phyloP scores from a whole-genome alignment of 202 grass and related monocot species.

The Zoysia matrella region DNA sequence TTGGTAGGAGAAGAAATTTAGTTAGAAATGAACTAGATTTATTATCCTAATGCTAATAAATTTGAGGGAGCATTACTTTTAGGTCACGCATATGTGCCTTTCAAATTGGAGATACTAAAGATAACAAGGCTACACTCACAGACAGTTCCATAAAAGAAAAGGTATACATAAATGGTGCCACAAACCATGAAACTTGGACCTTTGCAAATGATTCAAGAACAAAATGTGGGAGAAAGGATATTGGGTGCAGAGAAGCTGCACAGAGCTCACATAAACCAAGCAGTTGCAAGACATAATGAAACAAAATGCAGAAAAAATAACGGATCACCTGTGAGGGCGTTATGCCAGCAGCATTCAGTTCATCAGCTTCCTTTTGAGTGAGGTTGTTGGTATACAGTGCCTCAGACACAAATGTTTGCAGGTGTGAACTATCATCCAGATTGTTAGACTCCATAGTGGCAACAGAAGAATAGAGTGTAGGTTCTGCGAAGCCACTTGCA shows the following conservation, averaged over 20 bases:
- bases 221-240: background rate
- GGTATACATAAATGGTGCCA: background rate
- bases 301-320: conserved; percentile 18
- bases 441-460: conserved; percentile 47
- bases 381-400: conserved; percentile 67
- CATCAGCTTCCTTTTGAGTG: conserved; percentile 58
- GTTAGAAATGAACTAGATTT: too few species aligned
- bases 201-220: conserved; percentile 24
- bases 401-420: conserved; percentile 64
- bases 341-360: conserved; percentile 52
- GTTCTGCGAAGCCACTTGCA: conserved; percentile 45
- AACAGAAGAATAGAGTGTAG: conserved; percentile 62
- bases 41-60: too few species aligned
- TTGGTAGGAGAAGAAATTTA: too few species aligned
- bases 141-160: conserved; percentile 5
- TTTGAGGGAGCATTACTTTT: background rate
- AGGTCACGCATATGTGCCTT: background rate
- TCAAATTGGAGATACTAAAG: background rate
- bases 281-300: background rate
- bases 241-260: background rate
- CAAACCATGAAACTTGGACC: conserved; percentile 27
- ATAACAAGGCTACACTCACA: conserved; percentile 12
- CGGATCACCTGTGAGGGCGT: conserved; percentile 66
- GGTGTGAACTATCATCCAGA: conserved; percentile 46
- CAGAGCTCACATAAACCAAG: background rate